phyloP scores from a whole-genome alignment of 805 yeast genomes.

The Pichia californica region DNA sequence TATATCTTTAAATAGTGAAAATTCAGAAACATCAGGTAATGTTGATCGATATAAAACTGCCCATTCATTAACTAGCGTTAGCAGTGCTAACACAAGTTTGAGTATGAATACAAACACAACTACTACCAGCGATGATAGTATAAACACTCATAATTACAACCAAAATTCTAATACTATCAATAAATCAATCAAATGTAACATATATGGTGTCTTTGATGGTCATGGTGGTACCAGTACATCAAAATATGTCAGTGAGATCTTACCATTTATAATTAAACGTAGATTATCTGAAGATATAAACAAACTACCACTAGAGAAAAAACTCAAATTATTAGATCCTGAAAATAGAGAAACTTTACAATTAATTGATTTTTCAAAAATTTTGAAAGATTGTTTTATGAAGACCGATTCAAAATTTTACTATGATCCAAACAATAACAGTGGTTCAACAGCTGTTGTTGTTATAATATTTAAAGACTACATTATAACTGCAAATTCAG shows the following conservation, averaged over 20 bases:
- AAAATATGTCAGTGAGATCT: slow-evolving; percentile 39
- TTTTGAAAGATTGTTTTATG: slow-evolving; percentile 39
- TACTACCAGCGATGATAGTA: neutral
- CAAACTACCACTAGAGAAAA: slow-evolving; percentile 14
- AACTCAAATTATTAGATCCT: slow-evolving; percentile 14
- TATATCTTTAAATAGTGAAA: slow-evolving; percentile 1
- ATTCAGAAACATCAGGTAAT: neutral
- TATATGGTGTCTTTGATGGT: slow-evolving; percentile 76
- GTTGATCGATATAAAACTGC: slow-evolving; percentile 2
- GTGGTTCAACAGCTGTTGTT: slow-evolving; percentile 51
- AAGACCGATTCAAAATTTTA: slow-evolving; percentile 40
- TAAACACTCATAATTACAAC: too few relatives aligned
- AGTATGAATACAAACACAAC: neutral
- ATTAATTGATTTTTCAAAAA: slow-evolving; percentile 21
- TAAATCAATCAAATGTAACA: slow-evolving; percentile 23
- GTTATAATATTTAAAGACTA: slow-evolving; percentile 37
- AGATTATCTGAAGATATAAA: slow-evolving; percentile 15
- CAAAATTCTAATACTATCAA: too few relatives aligned
- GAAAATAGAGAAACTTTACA: slow-evolving; percentile 10
- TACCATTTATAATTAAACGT: slow-evolving; percentile 25
- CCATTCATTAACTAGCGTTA: neutral
- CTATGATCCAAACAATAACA: slow-evolving; percentile 30
- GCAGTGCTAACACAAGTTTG: neutral
- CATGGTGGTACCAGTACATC: slow-evolving; percentile 72
- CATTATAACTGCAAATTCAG: slow-evolving; percentile 59